Conservation (phyloP, 2,329 filamentous ascomycete genomes). For the Chlorencoelia australis region DNA sequence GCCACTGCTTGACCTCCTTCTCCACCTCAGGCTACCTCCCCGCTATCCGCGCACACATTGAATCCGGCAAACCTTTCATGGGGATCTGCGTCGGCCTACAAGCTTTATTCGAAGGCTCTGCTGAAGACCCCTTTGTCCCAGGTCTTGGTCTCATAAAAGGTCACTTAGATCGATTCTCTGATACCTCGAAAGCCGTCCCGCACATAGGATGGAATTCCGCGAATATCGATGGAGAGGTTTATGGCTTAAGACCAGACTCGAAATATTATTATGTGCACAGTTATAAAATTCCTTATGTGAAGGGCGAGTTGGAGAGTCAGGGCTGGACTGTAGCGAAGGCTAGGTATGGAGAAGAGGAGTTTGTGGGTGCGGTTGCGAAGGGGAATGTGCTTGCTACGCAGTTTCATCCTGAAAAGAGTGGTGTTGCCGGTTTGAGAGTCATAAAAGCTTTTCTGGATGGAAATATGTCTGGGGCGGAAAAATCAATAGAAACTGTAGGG, state of each 20-base stretch:
- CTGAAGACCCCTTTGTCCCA: constrained; percentile 60
- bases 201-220: constrained; percentile 99
- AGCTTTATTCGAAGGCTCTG: constrained; percentile 77
- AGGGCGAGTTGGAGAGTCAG: constrained; percentile 63
- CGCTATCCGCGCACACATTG: constrained; percentile 73
- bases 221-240: constrained; percentile 57
- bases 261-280: constrained; percentile 99
- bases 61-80: constrained; percentile 93
- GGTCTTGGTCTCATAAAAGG: constrained; percentile 70
- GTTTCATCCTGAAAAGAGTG: constrained; percentile 97
- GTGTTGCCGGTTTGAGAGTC: constrained; percentile 74
- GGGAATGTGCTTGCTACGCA: constrained; percentile 85
- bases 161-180: constrained; percentile 65
- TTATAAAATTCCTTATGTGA: constrained; percentile 70
- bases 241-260: constrained; percentile 66
- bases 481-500: constrained; percentile 21
- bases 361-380: constrained; percentile 80
- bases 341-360: constrained; percentile 77
- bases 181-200: constrained; percentile 76
- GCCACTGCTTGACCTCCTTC: constrained; percentile 85
- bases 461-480: constrained; percentile 30
- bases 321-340: constrained; percentile 93
- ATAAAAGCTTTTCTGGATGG: constrained; percentile 81
- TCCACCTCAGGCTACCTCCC: constrained; percentile 72
- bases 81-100: constrained; percentile 94